phyloP scores from a whole-genome alignment of 352 stramenopile genomes.

The Nothophytophthora sp. region DNA sequence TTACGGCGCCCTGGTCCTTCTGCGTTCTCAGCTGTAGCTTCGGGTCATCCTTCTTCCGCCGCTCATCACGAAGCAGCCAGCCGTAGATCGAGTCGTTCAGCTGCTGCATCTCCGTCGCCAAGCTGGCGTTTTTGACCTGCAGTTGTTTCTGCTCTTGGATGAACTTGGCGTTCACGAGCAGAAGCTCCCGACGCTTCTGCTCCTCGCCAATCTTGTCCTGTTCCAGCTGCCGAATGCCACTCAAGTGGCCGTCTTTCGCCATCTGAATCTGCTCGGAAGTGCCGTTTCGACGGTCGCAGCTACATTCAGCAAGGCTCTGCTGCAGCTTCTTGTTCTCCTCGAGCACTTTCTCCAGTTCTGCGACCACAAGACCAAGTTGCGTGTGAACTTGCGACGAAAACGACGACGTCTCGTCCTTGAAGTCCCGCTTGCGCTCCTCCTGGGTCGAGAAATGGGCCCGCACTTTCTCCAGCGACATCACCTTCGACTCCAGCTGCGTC shows the following conservation, averaged over 20 bases:
- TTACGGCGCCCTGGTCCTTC: not conserved
- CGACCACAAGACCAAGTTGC: conserved; percentile 39
- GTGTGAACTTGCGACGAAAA: conserved; percentile 41
- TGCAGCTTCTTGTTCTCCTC: conserved; percentile 44
- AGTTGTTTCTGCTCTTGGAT: conserved; percentile 66
- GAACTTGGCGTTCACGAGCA: conserved; percentile 68
- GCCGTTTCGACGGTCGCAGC: conserved; percentile 8
- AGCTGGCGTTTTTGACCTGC: conserved; percentile 32
- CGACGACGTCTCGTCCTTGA: conserved; percentile 24
- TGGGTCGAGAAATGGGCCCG: conserved; percentile 35
- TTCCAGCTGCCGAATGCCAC: conserved; percentile 56
- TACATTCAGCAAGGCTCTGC: conserved; percentile 15
- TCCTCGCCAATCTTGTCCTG: conserved; percentile 38
- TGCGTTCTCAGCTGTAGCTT: not conserved
- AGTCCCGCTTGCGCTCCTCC: conserved; percentile 34
- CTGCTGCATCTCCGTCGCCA: conserved; percentile 29
- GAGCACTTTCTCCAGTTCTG: conserved; percentile 49
- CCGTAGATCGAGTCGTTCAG: conserved; percentile 57
- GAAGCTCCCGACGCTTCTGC: conserved; percentile 60
- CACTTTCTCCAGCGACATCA: conserved; percentile 52
- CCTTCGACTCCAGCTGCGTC: conserved; percentile 46
- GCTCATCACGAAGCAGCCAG: conserved; percentile 51
- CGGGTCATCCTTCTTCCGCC: conserved; percentile 36
- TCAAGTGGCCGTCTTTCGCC: conserved; percentile 39
- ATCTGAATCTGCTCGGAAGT: conserved; percentile 12